Conservation (phyloP, 164 flowering plant species). For the Magnolia changhungtana region DNA sequence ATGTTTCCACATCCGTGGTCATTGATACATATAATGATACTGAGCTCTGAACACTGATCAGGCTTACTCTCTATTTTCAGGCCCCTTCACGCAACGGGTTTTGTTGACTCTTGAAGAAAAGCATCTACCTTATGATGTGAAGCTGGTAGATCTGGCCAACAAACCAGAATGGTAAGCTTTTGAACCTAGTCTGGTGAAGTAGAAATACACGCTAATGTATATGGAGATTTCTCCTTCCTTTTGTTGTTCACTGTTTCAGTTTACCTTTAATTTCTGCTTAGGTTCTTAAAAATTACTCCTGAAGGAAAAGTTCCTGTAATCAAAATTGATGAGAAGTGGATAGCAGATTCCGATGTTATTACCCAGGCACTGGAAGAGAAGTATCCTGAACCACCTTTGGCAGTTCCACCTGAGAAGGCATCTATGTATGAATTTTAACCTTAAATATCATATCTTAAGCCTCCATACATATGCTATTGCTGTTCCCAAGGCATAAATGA, state of each 20-base stretch:
- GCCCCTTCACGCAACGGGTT: constrained; percentile 90
- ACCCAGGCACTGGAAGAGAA: constrained; percentile 72
- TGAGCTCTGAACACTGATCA: background rate
- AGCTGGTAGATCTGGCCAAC: constrained; percentile 71
- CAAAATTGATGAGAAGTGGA: constrained; percentile 87
- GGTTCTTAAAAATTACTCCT: constrained; percentile 76
- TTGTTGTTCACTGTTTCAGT: background rate
- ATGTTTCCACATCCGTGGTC: too few species aligned
- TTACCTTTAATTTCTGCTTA: constrained; percentile 18
- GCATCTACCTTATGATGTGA: constrained; percentile 77
- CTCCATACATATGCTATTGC: background rate
- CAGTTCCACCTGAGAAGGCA: constrained; percentile 80
- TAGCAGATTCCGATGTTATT: constrained; percentile 92
- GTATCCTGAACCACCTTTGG: constrained; percentile 76
- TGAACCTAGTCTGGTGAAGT: background rate
- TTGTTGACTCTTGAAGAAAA: constrained; percentile 90
- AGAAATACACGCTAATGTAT: background rate
- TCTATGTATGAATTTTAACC: constrained; percentile 51
- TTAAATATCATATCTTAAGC: background rate
- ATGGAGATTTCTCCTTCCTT: background rate
- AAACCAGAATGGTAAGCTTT: constrained; percentile 86
- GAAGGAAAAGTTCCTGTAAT: constrained; percentile 89
- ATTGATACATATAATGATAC: too few species aligned
- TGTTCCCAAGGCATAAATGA: background rate
- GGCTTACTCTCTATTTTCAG: constrained; percentile 30